These are phyloP conservation scores for Alternaria triticimaculans DNA, from an alignment of 2,329 filamentous ascomycete species.

Conservation along the genomic window DNA sequence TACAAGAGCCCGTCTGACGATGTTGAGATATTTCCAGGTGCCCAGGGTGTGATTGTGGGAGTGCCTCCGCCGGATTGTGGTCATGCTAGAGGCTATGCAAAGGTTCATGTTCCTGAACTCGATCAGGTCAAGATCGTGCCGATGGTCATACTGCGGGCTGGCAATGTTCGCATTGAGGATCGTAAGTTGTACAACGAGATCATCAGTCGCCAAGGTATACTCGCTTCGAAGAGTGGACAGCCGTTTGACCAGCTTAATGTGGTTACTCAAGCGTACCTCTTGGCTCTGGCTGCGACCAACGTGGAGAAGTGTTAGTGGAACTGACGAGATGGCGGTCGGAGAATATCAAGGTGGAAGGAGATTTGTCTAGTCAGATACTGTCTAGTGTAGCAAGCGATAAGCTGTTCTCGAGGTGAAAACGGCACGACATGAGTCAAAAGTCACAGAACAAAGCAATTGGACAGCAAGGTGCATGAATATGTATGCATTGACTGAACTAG, in stretches of 20 bases:
- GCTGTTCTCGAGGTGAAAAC: neutral
- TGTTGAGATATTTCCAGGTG: neutral
- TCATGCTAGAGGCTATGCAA: neutral
- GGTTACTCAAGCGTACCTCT: neutral
- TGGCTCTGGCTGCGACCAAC: neutral
- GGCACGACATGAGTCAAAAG: neutral
- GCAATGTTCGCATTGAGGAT: neutral
- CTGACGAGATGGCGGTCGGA: neutral
- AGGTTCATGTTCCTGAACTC: neutral
- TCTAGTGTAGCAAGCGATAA: neutral
- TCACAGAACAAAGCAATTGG: neutral
- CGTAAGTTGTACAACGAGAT: neutral
- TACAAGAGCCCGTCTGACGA: neutral
- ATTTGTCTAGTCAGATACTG: neutral
- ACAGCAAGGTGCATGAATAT: constrained; percentile 5
- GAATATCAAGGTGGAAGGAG: neutral
- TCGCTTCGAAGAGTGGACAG: neutral
- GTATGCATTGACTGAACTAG: constrained; percentile 40
- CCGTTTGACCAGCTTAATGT: neutral
- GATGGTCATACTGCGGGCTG: neutral
- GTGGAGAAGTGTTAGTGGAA: neutral
- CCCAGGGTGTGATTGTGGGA: neutral
- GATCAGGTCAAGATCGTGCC: neutral
- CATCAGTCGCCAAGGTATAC: neutral
- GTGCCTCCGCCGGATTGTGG: neutral